These are phyloP conservation scores for Torulaspora franciscae DNA, from an alignment of 805 yeast species.

Conservation along the genomic window DNA sequence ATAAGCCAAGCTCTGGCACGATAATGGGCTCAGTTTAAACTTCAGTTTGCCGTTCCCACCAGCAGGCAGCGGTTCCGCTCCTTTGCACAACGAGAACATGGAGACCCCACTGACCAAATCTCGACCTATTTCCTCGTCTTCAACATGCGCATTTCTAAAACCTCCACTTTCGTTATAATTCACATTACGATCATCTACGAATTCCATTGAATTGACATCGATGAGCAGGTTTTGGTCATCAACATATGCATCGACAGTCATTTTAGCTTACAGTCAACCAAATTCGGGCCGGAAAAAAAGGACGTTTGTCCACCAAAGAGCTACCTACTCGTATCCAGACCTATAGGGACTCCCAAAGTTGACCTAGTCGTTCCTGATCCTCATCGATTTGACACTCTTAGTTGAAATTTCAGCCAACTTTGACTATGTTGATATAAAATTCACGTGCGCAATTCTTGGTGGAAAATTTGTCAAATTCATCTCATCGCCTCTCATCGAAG, in stretches of 20 bases:
- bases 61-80: conserved; percentile 13
- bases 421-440: background rate
- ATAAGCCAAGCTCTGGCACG: conserved; percentile 40
- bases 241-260: conserved; percentile 8
- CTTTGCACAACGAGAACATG: conserved; percentile 17
- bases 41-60: conserved; percentile 29
- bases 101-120: conserved; percentile 26
- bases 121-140: conserved; percentile 22
- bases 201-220: conserved; percentile 29
- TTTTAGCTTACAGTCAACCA: background rate
- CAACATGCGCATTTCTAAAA: conserved; percentile 13
- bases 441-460: conserved; percentile 4
- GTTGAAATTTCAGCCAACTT: too few relatives aligned
- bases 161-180: conserved; percentile 12
- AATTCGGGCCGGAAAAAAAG: background rate
- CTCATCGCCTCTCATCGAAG: conserved; percentile 13
- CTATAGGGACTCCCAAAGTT: too few relatives aligned
- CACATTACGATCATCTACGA: conserved; percentile 14
- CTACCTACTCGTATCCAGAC: too few relatives aligned
- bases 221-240: conserved; percentile 20
- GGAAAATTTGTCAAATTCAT: conserved; percentile 13
- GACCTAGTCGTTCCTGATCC: too few relatives aligned
- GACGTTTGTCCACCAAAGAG: background rate
- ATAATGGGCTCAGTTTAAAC: conserved; percentile 46
- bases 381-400: too few relatives aligned